phyloP scores from a whole-genome alignment of 2,329 filamentous ascomycete genomes.

The Helminthosporium solani region DNA sequence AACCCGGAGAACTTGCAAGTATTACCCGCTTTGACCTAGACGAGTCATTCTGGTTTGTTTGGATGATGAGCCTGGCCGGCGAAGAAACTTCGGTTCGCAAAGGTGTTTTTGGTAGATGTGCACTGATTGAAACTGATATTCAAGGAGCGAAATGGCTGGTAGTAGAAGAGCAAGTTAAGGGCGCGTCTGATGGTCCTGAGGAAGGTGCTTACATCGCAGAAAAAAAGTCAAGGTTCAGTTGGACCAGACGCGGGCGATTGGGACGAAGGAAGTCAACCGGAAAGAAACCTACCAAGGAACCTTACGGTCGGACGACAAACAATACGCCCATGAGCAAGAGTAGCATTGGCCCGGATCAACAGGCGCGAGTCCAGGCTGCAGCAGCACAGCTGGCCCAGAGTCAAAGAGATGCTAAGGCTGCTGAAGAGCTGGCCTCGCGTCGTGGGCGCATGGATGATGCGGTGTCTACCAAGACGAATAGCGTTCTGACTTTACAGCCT shows the following conservation, averaged over 20 bases:
- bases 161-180: slow-evolving; percentile 94
- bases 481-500: slow-evolving; percentile 83
- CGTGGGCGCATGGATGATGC: slow-evolving; percentile 56
- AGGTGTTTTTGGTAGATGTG: slow-evolving; percentile 89
- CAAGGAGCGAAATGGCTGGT: slow-evolving; percentile 83
- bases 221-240: slow-evolving; percentile 93
- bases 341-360: slow-evolving; percentile 85
- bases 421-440: slow-evolving; percentile 55
- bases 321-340: slow-evolving; percentile 68
- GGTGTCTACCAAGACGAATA: slow-evolving; percentile 73
- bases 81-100: slow-evolving; percentile 87
- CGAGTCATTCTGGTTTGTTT: slow-evolving; percentile 99
- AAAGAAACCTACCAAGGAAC: slow-evolving; percentile 51
- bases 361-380: slow-evolving; percentile 88
- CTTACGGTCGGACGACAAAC: slow-evolving; percentile 53
- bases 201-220: slow-evolving; percentile 88
- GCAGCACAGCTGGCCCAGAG: slow-evolving; percentile 78
- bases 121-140: slow-evolving; percentile 86
- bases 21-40: slow-evolving; percentile 85
- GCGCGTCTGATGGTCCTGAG: slow-evolving; percentile 80
- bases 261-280: slow-evolving; percentile 55
- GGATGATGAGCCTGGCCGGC: slow-evolving; percentile 92
- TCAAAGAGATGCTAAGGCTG: slow-evolving; percentile 60
- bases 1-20: slow-evolving; percentile 92
- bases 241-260: slow-evolving; percentile 67